A percentile compares a stretch with the other conserved stretches of the same genome.
Evolutionary conservation across 2,329 filamentous ascomycete species (phyloP).

Genomic region (Aaosphaeria pasadenensis): DNA sequence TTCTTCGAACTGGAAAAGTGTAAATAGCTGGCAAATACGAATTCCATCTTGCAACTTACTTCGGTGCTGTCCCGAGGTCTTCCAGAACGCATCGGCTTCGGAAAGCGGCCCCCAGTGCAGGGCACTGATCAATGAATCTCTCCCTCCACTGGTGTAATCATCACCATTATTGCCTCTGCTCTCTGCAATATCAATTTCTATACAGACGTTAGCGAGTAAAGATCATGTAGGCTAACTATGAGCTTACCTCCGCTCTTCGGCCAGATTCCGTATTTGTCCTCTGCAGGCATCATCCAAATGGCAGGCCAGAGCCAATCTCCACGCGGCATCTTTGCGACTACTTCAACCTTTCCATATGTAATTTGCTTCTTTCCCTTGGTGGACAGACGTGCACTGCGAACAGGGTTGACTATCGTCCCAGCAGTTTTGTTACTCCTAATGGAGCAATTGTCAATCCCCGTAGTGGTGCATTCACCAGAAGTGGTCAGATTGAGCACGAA

Average conservation of each 20-base stretch:
- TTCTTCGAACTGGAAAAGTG: conserved; percentile 23
- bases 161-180: conserved; percentile 73
- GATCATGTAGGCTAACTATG: neutral
- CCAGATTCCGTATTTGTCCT: conserved; percentile 71
- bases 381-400: conserved; percentile 72
- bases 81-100: conserved; percentile 18
- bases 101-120: conserved; percentile 67
- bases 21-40: neutral
- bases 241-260: conserved; percentile 59
- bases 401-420: conserved; percentile 69
- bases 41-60: conserved; percentile 14
- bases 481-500: conserved; percentile 20
- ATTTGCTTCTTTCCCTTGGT: conserved; percentile 67
- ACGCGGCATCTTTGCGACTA: conserved; percentile 68
- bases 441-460: conserved; percentile 58
- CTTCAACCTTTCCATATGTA: conserved; percentile 76
- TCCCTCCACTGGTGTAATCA: conserved; percentile 70
- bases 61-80: conserved; percentile 15
- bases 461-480: conserved; percentile 65
- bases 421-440: conserved; percentile 72
- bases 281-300: conserved; percentile 64
- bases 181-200: conserved; percentile 76
- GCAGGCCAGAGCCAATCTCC: conserved; percentile 87
- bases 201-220: neutral
- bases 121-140: conserved; percentile 73